phyloP scores from a whole-genome alignment of 441 rosid genomes.

The Pelargonium cotyledonis region DNA sequence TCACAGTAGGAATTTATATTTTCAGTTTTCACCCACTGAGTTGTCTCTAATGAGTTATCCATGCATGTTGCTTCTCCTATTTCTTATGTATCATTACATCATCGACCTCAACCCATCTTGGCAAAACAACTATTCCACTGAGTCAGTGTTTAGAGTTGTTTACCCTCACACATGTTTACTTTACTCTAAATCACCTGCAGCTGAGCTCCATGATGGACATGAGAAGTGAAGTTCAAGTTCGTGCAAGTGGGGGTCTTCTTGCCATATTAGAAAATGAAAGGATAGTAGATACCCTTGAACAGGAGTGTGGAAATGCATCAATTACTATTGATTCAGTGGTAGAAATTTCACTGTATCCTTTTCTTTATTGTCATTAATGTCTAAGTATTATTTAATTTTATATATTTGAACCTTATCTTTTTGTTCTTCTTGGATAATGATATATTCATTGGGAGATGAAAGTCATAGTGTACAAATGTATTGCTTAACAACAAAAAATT shows the following conservation, averaged over 20 bases:
- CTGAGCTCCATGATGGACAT: slow-evolving; percentile 93
- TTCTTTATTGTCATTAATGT: slow-evolving; percentile 17
- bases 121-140: slow-evolving; percentile 6
- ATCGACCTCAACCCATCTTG: slow-evolving; percentile 2
- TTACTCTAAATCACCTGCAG: slow-evolving; percentile 35
- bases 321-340: slow-evolving; percentile 68
- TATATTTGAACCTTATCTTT: not conserved
- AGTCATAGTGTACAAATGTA: slow-evolving; percentile 20
- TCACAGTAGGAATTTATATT: not conserved
- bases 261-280: slow-evolving; percentile 92
- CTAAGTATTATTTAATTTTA: slow-evolving; percentile 15
- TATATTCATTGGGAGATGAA: slow-evolving; percentile 3
- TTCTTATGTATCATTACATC: not conserved
- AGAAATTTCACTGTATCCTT: slow-evolving; percentile 81
- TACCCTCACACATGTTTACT: slow-evolving; percentile 8
- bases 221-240: slow-evolving; percentile 84
- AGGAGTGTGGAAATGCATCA: slow-evolving; percentile 69
- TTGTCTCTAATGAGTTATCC: slow-evolving; percentile 3
- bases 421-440: slow-evolving; percentile 2
- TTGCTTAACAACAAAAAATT: slow-evolving; percentile 33
- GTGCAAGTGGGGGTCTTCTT: slow-evolving; percentile 91
- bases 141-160: slow-evolving; percentile 6
- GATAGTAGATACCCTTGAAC: slow-evolving; percentile 75
- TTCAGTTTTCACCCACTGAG: slow-evolving; percentile 3
- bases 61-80: not conserved